Evolutionary conservation across 208 protist species (phyloP).

Genomic region (Jaenimonas drosophilae): DNA sequence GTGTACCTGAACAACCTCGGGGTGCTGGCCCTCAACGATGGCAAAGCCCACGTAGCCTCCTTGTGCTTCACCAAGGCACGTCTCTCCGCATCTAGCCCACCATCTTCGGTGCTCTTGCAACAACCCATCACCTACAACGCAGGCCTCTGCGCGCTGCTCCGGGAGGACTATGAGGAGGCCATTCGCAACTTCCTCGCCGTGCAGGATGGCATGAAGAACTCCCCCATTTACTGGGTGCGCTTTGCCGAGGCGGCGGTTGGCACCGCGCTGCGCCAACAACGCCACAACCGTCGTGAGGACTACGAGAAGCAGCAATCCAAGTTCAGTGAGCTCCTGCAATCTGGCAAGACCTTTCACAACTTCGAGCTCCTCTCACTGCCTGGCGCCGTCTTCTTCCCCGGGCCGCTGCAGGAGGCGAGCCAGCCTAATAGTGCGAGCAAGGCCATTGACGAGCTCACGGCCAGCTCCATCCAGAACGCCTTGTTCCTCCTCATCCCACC

Average conservation of each 20-base stretch:
- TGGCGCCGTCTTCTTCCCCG: slow-evolving; percentile 28
- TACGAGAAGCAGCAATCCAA: slow-evolving; percentile 69
- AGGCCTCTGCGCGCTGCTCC: slow-evolving; percentile 71
- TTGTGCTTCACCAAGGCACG: slow-evolving; percentile 79
- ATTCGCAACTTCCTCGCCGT: slow-evolving; percentile 58
- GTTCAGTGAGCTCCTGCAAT: slow-evolving; percentile 51
- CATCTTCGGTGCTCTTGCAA: slow-evolving; percentile 15
- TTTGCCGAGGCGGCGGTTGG: slow-evolving; percentile 69
- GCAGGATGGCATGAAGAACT: slow-evolving; percentile 65
- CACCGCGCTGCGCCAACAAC: slow-evolving; percentile 27
- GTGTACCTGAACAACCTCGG: slow-evolving; percentile 86
- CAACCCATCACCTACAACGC: slow-evolving; percentile 71
- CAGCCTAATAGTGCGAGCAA: not conserved
- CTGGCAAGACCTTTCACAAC: slow-evolving; percentile 60
- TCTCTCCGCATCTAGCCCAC: slow-evolving; percentile 12
- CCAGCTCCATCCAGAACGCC: slow-evolving; percentile 65
- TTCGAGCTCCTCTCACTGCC: slow-evolving; percentile 78
- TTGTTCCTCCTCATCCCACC: slow-evolving; percentile 65
- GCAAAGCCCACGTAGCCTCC: slow-evolving; percentile 65
- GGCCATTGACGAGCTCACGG: slow-evolving; percentile 36
- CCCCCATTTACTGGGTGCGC: slow-evolving; percentile 77
- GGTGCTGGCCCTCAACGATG: slow-evolving; percentile 58
- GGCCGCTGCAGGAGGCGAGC: slow-evolving; percentile 22
- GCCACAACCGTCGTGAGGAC: slow-evolving; percentile 21
- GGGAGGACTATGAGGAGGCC: slow-evolving; percentile 64